A percentile compares a stretch with the other conserved stretches of the same genome.
These are phyloP conservation scores for Nicotiana tabacum DNA, from an alignment of 257 asterid species.

Conservation along the genomic window DNA sequence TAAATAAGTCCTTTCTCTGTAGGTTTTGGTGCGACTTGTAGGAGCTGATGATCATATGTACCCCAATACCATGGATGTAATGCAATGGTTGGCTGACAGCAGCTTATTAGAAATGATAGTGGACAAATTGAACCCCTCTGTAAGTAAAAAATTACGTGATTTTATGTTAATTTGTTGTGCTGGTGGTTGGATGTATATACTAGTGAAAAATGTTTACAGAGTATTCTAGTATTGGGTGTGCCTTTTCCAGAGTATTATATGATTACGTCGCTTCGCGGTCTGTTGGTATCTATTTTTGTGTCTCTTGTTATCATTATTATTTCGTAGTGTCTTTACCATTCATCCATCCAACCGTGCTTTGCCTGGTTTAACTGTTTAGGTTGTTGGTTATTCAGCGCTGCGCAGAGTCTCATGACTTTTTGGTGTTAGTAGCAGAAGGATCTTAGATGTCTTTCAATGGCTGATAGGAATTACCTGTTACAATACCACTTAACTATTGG, in stretches of 20 bases:
- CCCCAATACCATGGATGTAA: constrained; percentile 72
- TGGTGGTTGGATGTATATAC: constrained; percentile 4
- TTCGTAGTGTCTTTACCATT: not conserved
- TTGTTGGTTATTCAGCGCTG: not conserved
- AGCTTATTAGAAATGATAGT: constrained; percentile 93
- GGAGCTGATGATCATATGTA: constrained; percentile 88
- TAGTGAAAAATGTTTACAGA: not conserved
- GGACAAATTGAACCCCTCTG: constrained; percentile 72
- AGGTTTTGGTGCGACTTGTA: constrained; percentile 94
- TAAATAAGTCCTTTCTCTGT: constrained; percentile 25
- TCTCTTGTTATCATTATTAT: not conserved
- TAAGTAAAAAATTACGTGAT: constrained; percentile 32
- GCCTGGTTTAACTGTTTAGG: not conserved
- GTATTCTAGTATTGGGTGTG: not conserved
- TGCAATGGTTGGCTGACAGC: constrained; percentile 97
- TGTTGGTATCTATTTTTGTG: not conserved
- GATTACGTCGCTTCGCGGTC: not conserved
- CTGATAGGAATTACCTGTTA: not conserved
- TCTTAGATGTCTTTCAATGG: not conserved
- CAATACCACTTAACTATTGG: not conserved
- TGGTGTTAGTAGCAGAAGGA: not conserved
- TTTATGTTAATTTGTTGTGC: not conserved
- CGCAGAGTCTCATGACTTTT: not conserved
- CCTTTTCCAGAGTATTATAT: not conserved
- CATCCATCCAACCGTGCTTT: not conserved